Evolutionary conservation across 352 stramenopile species (phyloP).

Genomic region (Phytopythium delawarense): DNA sequence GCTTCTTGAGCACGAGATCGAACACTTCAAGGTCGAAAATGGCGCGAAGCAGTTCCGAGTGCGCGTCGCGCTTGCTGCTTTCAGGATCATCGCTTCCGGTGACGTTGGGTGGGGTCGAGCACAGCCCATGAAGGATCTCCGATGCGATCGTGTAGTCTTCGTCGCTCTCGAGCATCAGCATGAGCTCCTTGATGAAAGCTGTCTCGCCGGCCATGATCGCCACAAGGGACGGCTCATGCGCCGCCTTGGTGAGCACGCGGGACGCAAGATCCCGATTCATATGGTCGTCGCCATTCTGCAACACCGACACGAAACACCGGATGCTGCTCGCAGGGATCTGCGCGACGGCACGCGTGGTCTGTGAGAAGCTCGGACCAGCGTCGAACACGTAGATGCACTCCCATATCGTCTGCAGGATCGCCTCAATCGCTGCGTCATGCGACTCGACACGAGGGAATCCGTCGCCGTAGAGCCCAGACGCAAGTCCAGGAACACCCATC

Average conservation of each 20-base stretch:
- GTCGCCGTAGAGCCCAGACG: conserved; percentile 6
- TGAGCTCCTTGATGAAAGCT: conserved; percentile 65
- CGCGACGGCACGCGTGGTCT: conserved; percentile 29
- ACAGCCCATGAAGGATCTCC: conserved; percentile 66
- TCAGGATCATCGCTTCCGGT: neutral
- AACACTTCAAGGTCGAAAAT: conserved; percentile 64
- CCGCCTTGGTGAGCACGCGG: conserved; percentile 62
- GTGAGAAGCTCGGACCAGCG: conserved; percentile 16
- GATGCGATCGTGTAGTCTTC: conserved; percentile 70
- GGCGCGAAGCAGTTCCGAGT: conserved; percentile 44
- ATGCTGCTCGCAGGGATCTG: conserved; percentile 55
- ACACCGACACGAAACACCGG: conserved; percentile 52
- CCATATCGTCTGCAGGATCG: conserved; percentile 70
- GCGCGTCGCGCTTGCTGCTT: conserved; percentile 10
- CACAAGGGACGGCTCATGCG: conserved; percentile 57
- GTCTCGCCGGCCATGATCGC: conserved; percentile 41
- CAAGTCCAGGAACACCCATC: neutral
- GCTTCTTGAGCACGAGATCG: conserved; percentile 58
- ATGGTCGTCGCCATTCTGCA: conserved; percentile 55
- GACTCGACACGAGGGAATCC: conserved; percentile 39
- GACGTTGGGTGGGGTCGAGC: conserved; percentile 39
- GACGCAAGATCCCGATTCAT: conserved; percentile 70
- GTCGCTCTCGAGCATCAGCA: conserved; percentile 67
- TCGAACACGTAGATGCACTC: conserved; percentile 68
- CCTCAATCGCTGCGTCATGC: conserved; percentile 62